Evolutionary conservation across 371 early-diverging fungal species (phyloP), one percentile per base, ranked within the genome.

Genomic region (Mucor racemosus): DNA sequence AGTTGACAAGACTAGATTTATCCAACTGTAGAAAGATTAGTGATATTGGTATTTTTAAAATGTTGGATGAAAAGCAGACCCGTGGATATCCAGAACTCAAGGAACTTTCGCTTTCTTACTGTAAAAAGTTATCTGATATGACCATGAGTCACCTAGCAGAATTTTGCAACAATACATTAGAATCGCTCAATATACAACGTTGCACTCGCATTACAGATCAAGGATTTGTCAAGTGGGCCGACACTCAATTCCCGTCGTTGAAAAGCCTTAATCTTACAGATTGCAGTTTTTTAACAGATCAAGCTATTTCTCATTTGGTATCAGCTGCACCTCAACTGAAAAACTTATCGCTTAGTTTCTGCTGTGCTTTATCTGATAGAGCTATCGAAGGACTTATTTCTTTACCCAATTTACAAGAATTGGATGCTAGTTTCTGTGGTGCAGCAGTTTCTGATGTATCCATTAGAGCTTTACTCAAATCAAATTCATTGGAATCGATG

Each of bases 11-110:
- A 6, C 66, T 94, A 26, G 88, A 94, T 63, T 72, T 94, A 44
- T 88, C 88, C 17, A 94, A 94, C 68, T 92, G 93, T 70, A 79
- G 94, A 38, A 94, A 94, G 67, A 79, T 94, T 4, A 89, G 88
- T n/a, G 88, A 93, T 62, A 65, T 64, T 6, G 89, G 88, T 9
- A 74, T 94, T 38, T 90, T 61, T 60, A 73, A 67, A 33, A 68
- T 76, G 64, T 79, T 80, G n/a, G 72, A 72, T 38, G 62, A 64
- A 38, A 67, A 70, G 33, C 50, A 55, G 4, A 61, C 65, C 0
- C 57, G 63, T 15, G 67, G 72, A 3, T 77, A 75, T n/a, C 71
- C 76, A n/a, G 60, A 69, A 19, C 59, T 88, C 36, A 71, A 72
- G 0, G 64, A 75, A 3, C 67, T 88, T 21, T 76, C 79, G 0